Base-by-base conservation (phyloP, 2,329 filamentous ascomycete species). In the Scedosporium aurantiacum region DNA sequence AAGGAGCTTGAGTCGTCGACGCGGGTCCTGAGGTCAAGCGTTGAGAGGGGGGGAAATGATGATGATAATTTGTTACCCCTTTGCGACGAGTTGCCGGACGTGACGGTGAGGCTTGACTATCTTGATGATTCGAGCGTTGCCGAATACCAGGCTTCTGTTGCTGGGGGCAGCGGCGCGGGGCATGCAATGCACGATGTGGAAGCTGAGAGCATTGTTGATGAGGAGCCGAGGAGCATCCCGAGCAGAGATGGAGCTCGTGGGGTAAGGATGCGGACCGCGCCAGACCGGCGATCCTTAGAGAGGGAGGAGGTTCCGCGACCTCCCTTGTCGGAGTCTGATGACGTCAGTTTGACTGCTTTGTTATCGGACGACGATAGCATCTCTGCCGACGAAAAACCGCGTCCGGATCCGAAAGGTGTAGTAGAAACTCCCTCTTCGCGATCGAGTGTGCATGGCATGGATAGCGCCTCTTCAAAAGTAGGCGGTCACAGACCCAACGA, bases 321-420 rank as follows among this genome's bases (percentile, higher is more conserved):
- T 54, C 50, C 21, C 50, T 10, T 25, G 23, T 23, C 12, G 23
- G n/a, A 25, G 14, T 21, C 23, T 4, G 57, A 32, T 55, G 58
- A 55, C 47, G 47, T 60, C 58, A 60, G 47, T 25, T 41, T 60
- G 28, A 54, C 58, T 28, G 47, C 58, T n/a, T 47, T 60, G n/a
- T 47, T 60, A 2, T 43, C 58, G 2, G 43, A 58, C n/a, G 23
- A 32, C 18, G 37, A 50, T 23, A 57, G 54, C 6, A 57, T 6
- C 27, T 32, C 14, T 8, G 7, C 25, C 16, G 27, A 37, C 27
- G 27, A 57, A 12, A 23, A 57, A n/a, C 54, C 27, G 21, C 54
- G 54, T 18, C 54, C 6, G 16, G 27, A n/a, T 40, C 12, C 21
- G 18, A 40, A 40, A 21, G 8, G 14, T 21, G 52, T 28, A 21